Evolutionary conservation across 495 filamentous ascomycete genomes (phyloP).

Genomic region (Diplogelasinospora grovesii): DNA sequence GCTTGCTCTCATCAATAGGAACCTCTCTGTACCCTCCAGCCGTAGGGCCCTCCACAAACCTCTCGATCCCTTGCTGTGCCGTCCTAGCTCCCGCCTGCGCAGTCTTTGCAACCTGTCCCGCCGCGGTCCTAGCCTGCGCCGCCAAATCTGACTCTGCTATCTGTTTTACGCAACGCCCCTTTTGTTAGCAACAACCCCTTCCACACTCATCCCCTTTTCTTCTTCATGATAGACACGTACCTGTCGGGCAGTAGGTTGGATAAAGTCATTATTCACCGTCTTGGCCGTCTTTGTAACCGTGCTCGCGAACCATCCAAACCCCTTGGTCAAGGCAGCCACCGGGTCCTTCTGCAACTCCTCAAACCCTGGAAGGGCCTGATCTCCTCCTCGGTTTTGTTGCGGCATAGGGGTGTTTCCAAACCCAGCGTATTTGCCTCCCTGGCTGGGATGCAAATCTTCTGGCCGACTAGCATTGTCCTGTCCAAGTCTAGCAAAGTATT

Average conservation of each 20-base stretch:
- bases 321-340: slow-evolving; percentile 78
- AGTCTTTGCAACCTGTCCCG: slow-evolving; percentile 54
- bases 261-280: slow-evolving; percentile 78
- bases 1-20: slow-evolving; percentile 54
- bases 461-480: slow-evolving; percentile 69
- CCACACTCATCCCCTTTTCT: too few relatives aligned
- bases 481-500: slow-evolving; percentile 82
- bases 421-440: slow-evolving; percentile 86
- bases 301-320: slow-evolving; percentile 87
- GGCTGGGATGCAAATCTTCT: slow-evolving; percentile 68
- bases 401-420: slow-evolving; percentile 69
- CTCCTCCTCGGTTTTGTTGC: slow-evolving; percentile 31
- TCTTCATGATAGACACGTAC: slow-evolving; percentile 31
- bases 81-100: slow-evolving; percentile 56
- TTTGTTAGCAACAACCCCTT: not conserved
- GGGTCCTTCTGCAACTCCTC: slow-evolving; percentile 90
- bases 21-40: slow-evolving; percentile 24
- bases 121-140: slow-evolving; percentile 68
- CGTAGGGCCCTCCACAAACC: slow-evolving; percentile 66
- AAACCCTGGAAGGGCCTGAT: slow-evolving; percentile 50
- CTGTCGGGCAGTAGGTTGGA: slow-evolving; percentile 85
- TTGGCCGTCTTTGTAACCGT: slow-evolving; percentile 84
- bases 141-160: slow-evolving; percentile 84
- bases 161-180: too few relatives aligned
- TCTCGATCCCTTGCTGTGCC: slow-evolving; percentile 68